Percentiles rank a stretch among this genome's conserved stretches.
These are phyloP conservation scores for Neoboletus subvelutipes DNA, from an alignment of 768 basidiomycete species.

Conservation along the genomic window DNA sequence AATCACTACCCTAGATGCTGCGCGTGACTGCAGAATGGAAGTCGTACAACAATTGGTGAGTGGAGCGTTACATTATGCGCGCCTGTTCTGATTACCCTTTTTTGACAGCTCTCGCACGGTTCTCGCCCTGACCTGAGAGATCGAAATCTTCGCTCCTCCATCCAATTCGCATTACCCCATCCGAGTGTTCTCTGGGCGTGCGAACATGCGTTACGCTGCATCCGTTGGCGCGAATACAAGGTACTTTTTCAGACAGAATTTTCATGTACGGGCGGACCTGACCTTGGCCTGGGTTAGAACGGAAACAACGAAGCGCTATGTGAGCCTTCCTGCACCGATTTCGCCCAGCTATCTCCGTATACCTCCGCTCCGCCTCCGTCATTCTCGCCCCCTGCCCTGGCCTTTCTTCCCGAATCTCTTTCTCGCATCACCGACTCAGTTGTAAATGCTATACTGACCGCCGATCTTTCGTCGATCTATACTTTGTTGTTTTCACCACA, in stretches of 20 bases:
- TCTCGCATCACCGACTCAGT: slow-evolving; percentile 48
- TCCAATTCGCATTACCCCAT: slow-evolving; percentile 67
- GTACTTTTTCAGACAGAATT: slow-evolving; percentile 35
- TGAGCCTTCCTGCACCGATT: slow-evolving; percentile 22
- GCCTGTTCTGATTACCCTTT: slow-evolving; percentile 6
- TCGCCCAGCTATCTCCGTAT: slow-evolving; percentile 28
- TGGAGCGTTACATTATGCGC: slow-evolving; percentile 7
- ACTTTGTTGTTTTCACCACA: slow-evolving; percentile 54
- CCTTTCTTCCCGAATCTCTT: slow-evolving; percentile 42
- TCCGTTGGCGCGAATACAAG: slow-evolving; percentile 58
- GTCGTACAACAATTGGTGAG: slow-evolving; percentile 69
- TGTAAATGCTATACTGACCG: slow-evolving; percentile 51
- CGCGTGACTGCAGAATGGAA: slow-evolving; percentile 66
- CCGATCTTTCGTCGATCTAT: slow-evolving; percentile 51
- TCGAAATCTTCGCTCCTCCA: slow-evolving; percentile 65
- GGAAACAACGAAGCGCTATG: slow-evolving; percentile 32
- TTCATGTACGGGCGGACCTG: slow-evolving; percentile 7
- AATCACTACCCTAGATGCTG: slow-evolving; percentile 54
- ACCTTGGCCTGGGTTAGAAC: slow-evolving; percentile 21
- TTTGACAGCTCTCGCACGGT: slow-evolving; percentile 52
- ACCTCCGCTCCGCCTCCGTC: slow-evolving; percentile 23
- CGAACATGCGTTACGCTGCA: slow-evolving; percentile 60
- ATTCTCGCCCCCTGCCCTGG: slow-evolving; percentile 27
- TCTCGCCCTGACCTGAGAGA: slow-evolving; percentile 75
- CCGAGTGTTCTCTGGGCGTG: slow-evolving; percentile 67